A percentile compares a stretch with the other conserved stretches of the same genome.
phyloP scores from a whole-genome alignment of 371 early-diverging fungal genomes.

The Rhizopus stolonifer region DNA sequence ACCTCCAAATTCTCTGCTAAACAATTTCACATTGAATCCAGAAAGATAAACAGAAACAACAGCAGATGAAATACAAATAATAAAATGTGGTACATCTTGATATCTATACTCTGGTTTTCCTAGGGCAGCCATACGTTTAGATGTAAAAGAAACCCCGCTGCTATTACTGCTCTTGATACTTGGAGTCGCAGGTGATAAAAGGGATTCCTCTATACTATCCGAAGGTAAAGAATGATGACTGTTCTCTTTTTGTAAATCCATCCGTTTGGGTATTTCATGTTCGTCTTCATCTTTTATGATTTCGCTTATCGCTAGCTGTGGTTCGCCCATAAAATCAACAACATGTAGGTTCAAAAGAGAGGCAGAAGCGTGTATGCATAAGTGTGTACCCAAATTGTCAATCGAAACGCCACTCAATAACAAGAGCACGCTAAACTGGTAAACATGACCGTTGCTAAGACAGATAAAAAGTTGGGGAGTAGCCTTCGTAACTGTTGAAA shows the following conservation, averaged over 20 bases:
- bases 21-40: slow-evolving; percentile 37
- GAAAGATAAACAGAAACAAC: slow-evolving; percentile 21
- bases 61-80: slow-evolving; percentile 19
- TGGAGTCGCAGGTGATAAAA: neutral
- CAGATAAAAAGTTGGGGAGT: slow-evolving; percentile 29
- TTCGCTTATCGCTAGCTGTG: slow-evolving; percentile 5
- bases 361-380: slow-evolving; percentile 1
- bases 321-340: slow-evolving; percentile 23
- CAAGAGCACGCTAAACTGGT: slow-evolving; percentile 26
- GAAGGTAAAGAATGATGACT: slow-evolving; percentile 6
- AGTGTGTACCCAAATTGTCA: slow-evolving; percentile 9
- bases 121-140: slow-evolving; percentile 26
- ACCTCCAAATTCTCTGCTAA: slow-evolving; percentile 13
- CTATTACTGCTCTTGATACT: slow-evolving; percentile 9
- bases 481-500: slow-evolving; percentile 9
- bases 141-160: slow-evolving; percentile 4
- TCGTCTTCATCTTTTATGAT: slow-evolving; percentile 3
- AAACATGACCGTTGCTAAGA: slow-evolving; percentile 33
- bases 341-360: slow-evolving; percentile 21
- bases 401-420: slow-evolving; percentile 10
- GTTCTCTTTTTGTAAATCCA: slow-evolving; percentile 1
- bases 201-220: slow-evolving; percentile 3
- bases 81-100: slow-evolving; percentile 40
- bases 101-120: slow-evolving; percentile 32
- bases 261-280: neutral